Evolutionary conservation across 2,329 filamentous ascomycete species (phyloP).

Genomic region (Apiospora sp.): DNA sequence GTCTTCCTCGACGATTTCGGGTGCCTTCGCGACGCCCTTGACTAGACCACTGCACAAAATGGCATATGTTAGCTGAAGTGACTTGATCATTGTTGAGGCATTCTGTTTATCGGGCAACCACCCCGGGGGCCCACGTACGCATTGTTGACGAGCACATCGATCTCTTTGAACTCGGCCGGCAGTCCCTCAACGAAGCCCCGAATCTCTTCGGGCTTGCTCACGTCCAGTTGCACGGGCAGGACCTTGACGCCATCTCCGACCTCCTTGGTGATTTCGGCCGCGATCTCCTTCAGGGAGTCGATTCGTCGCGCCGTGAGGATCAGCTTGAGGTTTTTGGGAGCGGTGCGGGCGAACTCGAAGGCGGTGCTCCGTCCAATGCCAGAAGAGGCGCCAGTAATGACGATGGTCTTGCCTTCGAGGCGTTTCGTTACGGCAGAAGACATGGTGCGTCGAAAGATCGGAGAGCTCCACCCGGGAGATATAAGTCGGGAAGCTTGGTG

Average conservation of each 20-base stretch:
- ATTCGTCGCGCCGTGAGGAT: constrained; percentile 88
- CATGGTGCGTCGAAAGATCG: constrained; percentile 46
- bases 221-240: constrained; percentile 83
- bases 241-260: constrained; percentile 84
- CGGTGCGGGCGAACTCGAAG: constrained; percentile 90
- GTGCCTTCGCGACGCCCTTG: constrained; percentile 85
- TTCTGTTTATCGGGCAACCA: background rate
- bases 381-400: constrained; percentile 91
- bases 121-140: constrained; percentile 66
- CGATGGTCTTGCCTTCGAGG: constrained; percentile 89
- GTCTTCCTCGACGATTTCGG: constrained; percentile 82
- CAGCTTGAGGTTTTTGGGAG: constrained; percentile 79
- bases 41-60: constrained; percentile 74
- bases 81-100: background rate
- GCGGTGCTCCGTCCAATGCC: constrained; percentile 87
- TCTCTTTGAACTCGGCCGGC: constrained; percentile 82
- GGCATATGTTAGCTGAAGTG: background rate
- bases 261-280: constrained; percentile 77
- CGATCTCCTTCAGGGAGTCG: constrained; percentile 79
- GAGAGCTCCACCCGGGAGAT: constrained; percentile 17
- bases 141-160: constrained; percentile 95
- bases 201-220: constrained; percentile 81
- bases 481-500: constrained; percentile 15
- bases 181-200: constrained; percentile 74
- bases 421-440: constrained; percentile 74